A percentile compares a stretch with the other conserved stretches of the same genome.
phyloP scores from a whole-genome alignment of 345 rosid genomes.

The Melaleuca quinquenervia region DNA sequence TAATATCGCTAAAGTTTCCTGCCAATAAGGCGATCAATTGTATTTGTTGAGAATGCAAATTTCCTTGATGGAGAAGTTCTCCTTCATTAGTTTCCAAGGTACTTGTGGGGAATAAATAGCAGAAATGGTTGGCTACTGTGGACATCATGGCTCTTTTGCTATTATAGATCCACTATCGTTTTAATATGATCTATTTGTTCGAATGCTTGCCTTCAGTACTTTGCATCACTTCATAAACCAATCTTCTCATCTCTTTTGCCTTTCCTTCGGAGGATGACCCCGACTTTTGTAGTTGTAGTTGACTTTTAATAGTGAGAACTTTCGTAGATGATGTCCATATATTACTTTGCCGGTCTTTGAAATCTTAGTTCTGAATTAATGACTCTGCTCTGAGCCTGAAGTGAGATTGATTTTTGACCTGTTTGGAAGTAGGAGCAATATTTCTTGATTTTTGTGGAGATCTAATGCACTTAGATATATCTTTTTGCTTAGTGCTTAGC shows the following conservation, averaged over 20 bases:
- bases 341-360: background rate
- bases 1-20: background rate
- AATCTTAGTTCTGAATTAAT: background rate
- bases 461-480: background rate
- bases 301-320: background rate
- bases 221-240: background rate
- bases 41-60: background rate
- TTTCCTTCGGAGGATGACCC: background rate
- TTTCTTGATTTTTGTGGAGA: background rate
- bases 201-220: background rate
- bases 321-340: background rate
- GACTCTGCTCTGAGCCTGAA: background rate
- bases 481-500: background rate
- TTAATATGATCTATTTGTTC: background rate
- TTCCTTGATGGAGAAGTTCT: slow-evolving; percentile 10
- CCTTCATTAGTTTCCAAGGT: background rate
- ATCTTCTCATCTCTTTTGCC: background rate
- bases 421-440: background rate
- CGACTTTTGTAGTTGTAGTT: background rate
- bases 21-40: slow-evolving; percentile 7
- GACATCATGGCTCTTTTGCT: background rate
- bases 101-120: background rate
- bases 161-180: background rate
- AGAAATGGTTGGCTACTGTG: background rate
- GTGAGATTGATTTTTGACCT: background rate